phyloP scores from a whole-genome alignment of 2,329 filamentous ascomycete genomes.

The Ophiocordyceps sinensis region DNA sequence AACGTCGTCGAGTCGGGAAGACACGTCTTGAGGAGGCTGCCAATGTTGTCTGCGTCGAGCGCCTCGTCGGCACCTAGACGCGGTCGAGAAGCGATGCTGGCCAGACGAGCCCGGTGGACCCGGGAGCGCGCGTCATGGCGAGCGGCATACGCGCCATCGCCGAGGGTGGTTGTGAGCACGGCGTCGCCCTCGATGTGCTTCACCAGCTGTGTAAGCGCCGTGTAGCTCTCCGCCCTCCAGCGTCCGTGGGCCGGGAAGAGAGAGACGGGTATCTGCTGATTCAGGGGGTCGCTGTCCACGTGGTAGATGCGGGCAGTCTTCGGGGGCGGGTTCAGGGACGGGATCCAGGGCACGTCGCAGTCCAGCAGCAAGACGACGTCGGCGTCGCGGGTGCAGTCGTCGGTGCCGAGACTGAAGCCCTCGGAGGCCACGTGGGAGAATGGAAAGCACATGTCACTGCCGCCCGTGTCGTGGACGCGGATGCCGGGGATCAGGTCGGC shows the following conservation, averaged over 20 bases:
- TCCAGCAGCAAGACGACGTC: slow-evolving; percentile 72
- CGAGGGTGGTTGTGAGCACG: background rate
- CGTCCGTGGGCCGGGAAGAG: slow-evolving; percentile 48
- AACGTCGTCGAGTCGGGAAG: background rate
- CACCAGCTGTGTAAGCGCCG: background rate
- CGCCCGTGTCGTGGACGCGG: slow-evolving; percentile 55
- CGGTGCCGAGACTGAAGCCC: slow-evolving; percentile 54
- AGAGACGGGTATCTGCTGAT: slow-evolving; percentile 54
- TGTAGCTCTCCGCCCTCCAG: slow-evolving; percentile 29
- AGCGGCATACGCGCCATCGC: background rate
- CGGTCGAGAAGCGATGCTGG: background rate
- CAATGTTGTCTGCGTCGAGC: background rate
- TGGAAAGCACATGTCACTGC: slow-evolving; percentile 64
- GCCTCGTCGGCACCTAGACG: background rate
- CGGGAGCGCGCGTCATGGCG: background rate
- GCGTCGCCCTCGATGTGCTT: background rate
- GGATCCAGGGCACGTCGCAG: slow-evolving; percentile 81
- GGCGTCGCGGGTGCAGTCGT: slow-evolving; percentile 55
- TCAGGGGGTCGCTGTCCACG: slow-evolving; percentile 45
- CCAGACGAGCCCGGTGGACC: background rate
- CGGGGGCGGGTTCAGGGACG: slow-evolving; percentile 44
- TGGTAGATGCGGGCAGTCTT: slow-evolving; percentile 37
- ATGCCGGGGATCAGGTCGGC: slow-evolving; percentile 50
- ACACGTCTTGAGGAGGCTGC: background rate
- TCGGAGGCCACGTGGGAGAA: slow-evolving; percentile 47